Base-by-base conservation (phyloP, 768 basidiomycete species). In the Mycena belliarum region DNA sequence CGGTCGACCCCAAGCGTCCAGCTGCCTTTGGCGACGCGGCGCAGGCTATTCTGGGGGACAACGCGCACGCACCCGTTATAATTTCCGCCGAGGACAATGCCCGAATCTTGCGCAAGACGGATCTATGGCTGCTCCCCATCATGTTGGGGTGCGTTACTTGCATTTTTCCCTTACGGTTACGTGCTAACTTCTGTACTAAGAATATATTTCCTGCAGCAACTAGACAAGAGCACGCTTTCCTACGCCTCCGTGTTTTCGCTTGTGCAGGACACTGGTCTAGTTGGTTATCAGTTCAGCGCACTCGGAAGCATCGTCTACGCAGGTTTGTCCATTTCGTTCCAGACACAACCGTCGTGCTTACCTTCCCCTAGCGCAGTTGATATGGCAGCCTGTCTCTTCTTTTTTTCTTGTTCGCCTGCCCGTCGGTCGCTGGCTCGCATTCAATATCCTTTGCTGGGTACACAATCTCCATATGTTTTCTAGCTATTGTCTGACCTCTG, bases 391-490 rank as follows among this genome's bases (percentile, higher is more conserved):
- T 7, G 57, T 65, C 20, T 61, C 60, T 6, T 60, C 63, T 4
- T 65, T 59, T 50, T 15, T 65, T 33, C 54, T 65, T 24, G 63
- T 65, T 53, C 64, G 65, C 24, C 55, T 71, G 18, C 70, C 70
- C 7, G 65, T 74, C 0, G 69, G 68, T 23, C 66, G 67, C 33
- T 71, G 63, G 54, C 49, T 74, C 15, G 56, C 63, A 23, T 61
- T 68, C 47, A 69, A 74, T 57, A 70, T 76, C 56, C 64, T 72
- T 43, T 58, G 66, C 16, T 76, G 73, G 75, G 74, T 63, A 20
- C 24, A 50, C 40, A 32, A 21, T 11, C 29, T n/a, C 10, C 20
- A 4, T 23, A 6, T 33, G 11, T 16, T 20, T 6, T 6, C 21
- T 3, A 3, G 4, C 8, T 23, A 21, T 33, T 32, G 29, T 6